Evolutionary conservation across 371 early-diverging fungal species (phyloP), one percentile per base, ranked within the genome.

Genomic region (Mortierella sp.): DNA sequence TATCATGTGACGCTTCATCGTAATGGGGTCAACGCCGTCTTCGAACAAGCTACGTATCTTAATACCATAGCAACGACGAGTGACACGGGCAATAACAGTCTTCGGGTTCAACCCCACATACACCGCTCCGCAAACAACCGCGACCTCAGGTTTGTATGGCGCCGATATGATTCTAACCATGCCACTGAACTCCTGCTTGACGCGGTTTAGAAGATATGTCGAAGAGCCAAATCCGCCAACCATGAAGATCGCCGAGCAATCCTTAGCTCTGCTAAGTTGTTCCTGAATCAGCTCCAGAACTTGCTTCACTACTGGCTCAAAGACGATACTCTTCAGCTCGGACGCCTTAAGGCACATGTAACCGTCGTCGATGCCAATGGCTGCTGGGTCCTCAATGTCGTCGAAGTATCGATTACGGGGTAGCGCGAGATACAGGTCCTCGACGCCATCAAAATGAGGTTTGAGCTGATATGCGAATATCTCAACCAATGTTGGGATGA

Each of bases 221-320:
- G 84, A 83, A 55, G 83, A 60, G 31, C 86, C 83, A 72, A 85
- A 83, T 11, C 84, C 86, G 12, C 85, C 85, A 12, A 83, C 83
- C 54, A 85, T 64, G 42, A 83, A 86, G 34, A 83, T 79, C 2
- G 81, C 72, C 7, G 70, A 55, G 7, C 72, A 84, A 31, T 63
- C 11, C 46, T 61, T 62, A 30, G 64, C 64, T 14, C 6, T 24
- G 23, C 31, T 27, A 15, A 86, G 52, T 44, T 86, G 86, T n/a
- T 56, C 60, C 32, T 69, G 59, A 32, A 86, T 81, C 31, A 83
- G 70, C 3, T 56, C 41, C 15, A 87, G 37, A 55, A 89, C 86
- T 50, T 79, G 56, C 9, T 62, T 37, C 12, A 87, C 69, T 2
- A 87, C 81, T 19, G 87, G 86, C 37, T 87, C 86, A 72, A 88